Conservation (phyloP, 108 stramenopile species). For the Nannochloropsis oceanica region DNA sequence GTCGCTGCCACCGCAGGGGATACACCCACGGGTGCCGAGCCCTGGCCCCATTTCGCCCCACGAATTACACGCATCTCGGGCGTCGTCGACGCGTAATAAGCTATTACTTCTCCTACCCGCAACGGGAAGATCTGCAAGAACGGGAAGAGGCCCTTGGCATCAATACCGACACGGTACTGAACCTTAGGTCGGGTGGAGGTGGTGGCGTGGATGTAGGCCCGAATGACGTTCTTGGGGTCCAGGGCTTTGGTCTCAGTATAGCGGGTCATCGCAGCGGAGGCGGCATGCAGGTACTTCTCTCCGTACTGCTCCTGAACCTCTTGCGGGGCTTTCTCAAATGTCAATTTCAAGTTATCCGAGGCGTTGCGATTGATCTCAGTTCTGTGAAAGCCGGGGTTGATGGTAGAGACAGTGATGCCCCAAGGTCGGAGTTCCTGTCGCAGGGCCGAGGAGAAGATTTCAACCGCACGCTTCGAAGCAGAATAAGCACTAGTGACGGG, state of each 20-base stretch:
- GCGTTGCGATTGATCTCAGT: background rate
- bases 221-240: background rate
- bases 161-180: background rate
- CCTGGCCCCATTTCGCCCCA: background rate
- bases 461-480: background rate
- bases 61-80: background rate
- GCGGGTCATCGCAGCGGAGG: background rate
- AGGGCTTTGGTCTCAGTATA: background rate
- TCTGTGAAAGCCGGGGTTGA: background rate
- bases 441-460: background rate
- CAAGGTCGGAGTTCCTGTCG: background rate
- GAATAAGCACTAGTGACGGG: background rate
- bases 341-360: background rate
- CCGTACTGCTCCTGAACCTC: background rate
- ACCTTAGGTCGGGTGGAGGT: background rate
- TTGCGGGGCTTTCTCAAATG: background rate
- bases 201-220: background rate
- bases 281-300: background rate
- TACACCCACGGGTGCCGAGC: background rate
- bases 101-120: background rate
- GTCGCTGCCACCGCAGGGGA: background rate
- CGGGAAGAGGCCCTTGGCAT: background rate
- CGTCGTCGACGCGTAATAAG: background rate
- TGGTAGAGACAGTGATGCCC: background rate
- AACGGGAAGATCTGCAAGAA: background rate